These are phyloP conservation scores for Cryptococcus amylolentus DNA, from an alignment of 1,284 basidiomycete genomes.

Conservation along the genomic window DNA sequence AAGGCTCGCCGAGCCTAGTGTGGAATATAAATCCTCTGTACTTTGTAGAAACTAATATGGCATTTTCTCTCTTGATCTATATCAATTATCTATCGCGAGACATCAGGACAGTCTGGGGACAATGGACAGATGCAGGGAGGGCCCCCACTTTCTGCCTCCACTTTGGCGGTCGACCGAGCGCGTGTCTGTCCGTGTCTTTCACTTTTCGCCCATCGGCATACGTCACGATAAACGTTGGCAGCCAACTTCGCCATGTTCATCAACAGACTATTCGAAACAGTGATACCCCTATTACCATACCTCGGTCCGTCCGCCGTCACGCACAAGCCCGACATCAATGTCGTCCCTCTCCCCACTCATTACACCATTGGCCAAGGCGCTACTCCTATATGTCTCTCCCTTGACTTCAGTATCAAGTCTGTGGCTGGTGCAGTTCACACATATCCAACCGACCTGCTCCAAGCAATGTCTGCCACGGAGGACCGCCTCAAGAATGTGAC, in stretches of 20 bases:
- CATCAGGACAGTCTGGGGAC: no score
- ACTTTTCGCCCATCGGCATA: neutral
- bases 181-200: neutral
- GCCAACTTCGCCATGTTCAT: neutral
- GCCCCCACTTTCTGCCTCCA: no score
- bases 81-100: no score
- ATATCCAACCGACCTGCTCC: conserved; percentile 1
- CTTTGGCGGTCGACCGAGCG: no score
- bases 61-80: no score
- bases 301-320: neutral
- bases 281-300: neutral
- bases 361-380: conserved; percentile 2
- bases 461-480: neutral
- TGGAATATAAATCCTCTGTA: neutral
- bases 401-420: conserved; percentile 1
- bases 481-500: neutral
- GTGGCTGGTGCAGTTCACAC: neutral
- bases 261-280: neutral
- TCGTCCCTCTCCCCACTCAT: neutral
- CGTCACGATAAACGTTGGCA: neutral
- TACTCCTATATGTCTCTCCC: conserved; percentile 9
- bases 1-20: neutral
- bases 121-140: no score
- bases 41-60: neutral
- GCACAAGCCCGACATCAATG: neutral